phyloP scores from a whole-genome alignment of 257 asterid genomes.

The Solanum sitiens region DNA sequence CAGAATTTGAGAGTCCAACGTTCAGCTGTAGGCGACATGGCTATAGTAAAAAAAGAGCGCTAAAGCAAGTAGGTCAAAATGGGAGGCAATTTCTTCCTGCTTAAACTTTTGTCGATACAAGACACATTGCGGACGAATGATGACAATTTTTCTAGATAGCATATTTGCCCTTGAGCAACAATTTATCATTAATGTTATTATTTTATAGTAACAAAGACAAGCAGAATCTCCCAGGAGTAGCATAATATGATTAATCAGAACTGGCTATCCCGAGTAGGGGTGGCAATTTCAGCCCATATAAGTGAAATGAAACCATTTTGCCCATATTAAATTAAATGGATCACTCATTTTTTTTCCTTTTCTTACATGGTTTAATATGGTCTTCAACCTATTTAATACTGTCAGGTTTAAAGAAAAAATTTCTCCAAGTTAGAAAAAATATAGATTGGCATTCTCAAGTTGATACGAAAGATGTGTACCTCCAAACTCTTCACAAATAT shows the following conservation, averaged over 20 bases:
- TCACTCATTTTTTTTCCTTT: no score
- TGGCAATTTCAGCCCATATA: no score
- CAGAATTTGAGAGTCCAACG: background rate
- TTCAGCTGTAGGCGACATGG: background rate
- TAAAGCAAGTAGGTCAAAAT: background rate
- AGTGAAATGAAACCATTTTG: no score
- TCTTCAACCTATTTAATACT: no score
- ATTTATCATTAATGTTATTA: background rate
- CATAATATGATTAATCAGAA: background rate
- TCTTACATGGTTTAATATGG: no score
- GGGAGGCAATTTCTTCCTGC: background rate
- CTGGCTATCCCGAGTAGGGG: background rate
- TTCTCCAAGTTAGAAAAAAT: background rate
- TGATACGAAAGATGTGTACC: slow-evolving; percentile 29
- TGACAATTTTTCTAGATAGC: background rate
- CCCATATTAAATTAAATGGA: no score
- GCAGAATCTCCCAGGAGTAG: background rate
- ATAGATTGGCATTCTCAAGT: background rate
- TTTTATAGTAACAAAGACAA: background rate
- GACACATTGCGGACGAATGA: background rate
- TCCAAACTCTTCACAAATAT: slow-evolving; percentile 87
- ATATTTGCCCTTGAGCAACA: background rate
- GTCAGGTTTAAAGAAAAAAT: background rate
- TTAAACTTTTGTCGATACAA: background rate
- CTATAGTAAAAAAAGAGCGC: background rate